Base-by-base conservation (phyloP, 257 asterid species). In the Salvia miltiorrhiza region DNA sequence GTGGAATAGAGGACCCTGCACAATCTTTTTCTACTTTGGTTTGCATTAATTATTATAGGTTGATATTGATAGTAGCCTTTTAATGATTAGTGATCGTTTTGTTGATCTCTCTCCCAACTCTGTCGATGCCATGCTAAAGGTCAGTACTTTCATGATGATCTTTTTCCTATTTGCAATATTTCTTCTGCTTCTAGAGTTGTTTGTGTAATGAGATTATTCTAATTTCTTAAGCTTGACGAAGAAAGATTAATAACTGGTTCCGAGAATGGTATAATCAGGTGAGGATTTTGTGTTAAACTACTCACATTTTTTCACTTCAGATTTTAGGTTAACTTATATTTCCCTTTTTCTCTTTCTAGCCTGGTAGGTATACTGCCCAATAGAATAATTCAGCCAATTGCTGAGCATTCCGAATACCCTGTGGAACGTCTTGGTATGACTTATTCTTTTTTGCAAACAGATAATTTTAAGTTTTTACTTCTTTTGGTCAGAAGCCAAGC, bases 261-360 rank as follows among this genome's bases (percentile, higher is more conserved):
- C 0, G 96, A 86, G 81, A 87, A 93, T 78, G 97, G 99, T 35
- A 74, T 93, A 47, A 93, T 93, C 77, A 90, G 89, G 97, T 88
- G 63, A 63, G 78, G 14, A 14, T 45, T 63, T 32, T 62, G 23
- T 57, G 21, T 60, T n/a, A 48, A 70, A 54, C 35, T 20, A 44
- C 41, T 23, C 24, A 6, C 12, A 12, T 28, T 71, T 17, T 30
- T 44, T 67, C 50, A 44, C 26, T 23, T 63, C 55, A 37, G 53
- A 14, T 53, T 17, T 17, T 47, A 16, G 49, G n/a, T 56, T 55
- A 24, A 60, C 69, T 70, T 30, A 72, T 28, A 19, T 40, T 70
- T 53, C 40, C 52, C 14, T 63, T 71, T 7, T 64, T 73, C 44
- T 43, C 62, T 78, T 44, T 23, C 50, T 78, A 93, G 97, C 76